Evolutionary conservation across 1,284 basidiomycete species (phyloP).

Genomic region (Austroboletus niveus): DNA sequence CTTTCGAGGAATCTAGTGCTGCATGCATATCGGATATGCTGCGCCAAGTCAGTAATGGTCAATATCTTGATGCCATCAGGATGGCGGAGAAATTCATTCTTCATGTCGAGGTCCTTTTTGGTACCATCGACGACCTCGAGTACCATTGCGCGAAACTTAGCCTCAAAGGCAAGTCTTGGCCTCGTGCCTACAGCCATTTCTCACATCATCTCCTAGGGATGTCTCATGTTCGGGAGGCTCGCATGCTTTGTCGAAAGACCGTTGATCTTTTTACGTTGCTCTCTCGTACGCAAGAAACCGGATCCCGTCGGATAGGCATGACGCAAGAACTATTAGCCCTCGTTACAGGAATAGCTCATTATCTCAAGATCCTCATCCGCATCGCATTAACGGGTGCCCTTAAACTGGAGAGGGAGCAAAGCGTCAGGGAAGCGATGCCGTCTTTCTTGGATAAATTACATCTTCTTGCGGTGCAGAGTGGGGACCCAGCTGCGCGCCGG

Average conservation of each 20-base stretch:
- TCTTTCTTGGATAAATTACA: slow-evolving; percentile 93
- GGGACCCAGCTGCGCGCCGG: slow-evolving; percentile 73
- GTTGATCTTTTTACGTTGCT: slow-evolving; percentile 98
- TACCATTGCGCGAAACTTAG: slow-evolving; percentile 81
- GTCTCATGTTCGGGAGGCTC: slow-evolving; percentile 96
- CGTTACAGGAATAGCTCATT: slow-evolving; percentile 97
- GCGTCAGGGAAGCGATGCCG: slow-evolving; percentile 78
- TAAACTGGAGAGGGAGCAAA: slow-evolving; percentile 90
- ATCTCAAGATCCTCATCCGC: slow-evolving; percentile 98
- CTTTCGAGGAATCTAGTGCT: slow-evolving; percentile 98
- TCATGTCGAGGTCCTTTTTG: slow-evolving; percentile 97
- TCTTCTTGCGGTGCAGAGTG: slow-evolving; percentile 84
- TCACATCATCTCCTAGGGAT: slow-evolving; percentile 62
- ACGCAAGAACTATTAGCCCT: slow-evolving; percentile 97
- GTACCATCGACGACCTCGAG: slow-evolving; percentile 95
- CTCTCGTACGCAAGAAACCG: slow-evolving; percentile 94
- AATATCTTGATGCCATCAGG: slow-evolving; percentile 94
- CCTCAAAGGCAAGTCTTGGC: slow-evolving; percentile 69
- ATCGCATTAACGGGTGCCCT: slow-evolving; percentile 96
- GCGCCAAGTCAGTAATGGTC: slow-evolving; percentile 92
- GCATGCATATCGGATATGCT: slow-evolving; percentile 99
- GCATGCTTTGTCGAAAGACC: slow-evolving; percentile 98
- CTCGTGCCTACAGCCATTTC: slow-evolving; percentile 6
- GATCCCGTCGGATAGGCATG: slow-evolving; percentile 88
- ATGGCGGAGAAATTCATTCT: slow-evolving; percentile 99